A percentile compares a stretch with the other conserved stretches of the same genome.
Evolutionary conservation across 805 yeast species (phyloP).

Genomic region (Wickerhamomyces xylosicus): DNA sequence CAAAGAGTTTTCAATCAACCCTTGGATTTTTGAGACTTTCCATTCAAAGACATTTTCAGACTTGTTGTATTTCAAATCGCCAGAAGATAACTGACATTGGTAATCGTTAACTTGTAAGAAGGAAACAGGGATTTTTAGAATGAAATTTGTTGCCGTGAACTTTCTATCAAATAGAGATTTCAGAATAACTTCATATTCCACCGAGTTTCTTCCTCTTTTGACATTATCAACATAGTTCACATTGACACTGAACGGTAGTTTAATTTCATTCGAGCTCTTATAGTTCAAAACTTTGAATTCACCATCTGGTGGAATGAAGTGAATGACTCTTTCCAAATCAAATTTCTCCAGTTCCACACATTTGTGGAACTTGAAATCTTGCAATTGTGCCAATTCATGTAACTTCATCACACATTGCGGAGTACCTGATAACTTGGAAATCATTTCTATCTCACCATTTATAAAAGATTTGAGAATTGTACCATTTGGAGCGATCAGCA

Average conservation of each 20-base stretch:
- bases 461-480: slow-evolving; percentile 59
- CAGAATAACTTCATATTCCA: slow-evolving; percentile 51
- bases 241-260: slow-evolving; percentile 67
- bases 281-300: slow-evolving; percentile 76
- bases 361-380: slow-evolving; percentile 80
- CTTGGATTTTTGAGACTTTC: slow-evolving; percentile 60
- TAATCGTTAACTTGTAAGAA: slow-evolving; percentile 38
- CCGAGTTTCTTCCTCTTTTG: slow-evolving; percentile 15
- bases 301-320: slow-evolving; percentile 83
- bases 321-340: slow-evolving; percentile 53
- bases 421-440: slow-evolving; percentile 67
- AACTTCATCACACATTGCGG: slow-evolving; percentile 80
- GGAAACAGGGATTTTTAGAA: slow-evolving; percentile 61
- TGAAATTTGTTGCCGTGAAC: slow-evolving; percentile 52
- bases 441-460: slow-evolving; percentile 65
- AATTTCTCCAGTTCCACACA: slow-evolving; percentile 69
- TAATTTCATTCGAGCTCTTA: slow-evolving; percentile 45
- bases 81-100: slow-evolving; percentile 36
- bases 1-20: slow-evolving; percentile 52
- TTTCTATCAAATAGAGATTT: slow-evolving; percentile 52
- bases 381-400: slow-evolving; percentile 46
- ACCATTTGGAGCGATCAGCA: slow-evolving; percentile 57
- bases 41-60: slow-evolving; percentile 58
- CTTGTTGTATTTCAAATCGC: slow-evolving; percentile 59
- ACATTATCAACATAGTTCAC: slow-evolving; percentile 34